Base-by-base conservation (phyloP, 2,329 filamentous ascomycete genomes). In the Botrytis cinerea region DNA sequence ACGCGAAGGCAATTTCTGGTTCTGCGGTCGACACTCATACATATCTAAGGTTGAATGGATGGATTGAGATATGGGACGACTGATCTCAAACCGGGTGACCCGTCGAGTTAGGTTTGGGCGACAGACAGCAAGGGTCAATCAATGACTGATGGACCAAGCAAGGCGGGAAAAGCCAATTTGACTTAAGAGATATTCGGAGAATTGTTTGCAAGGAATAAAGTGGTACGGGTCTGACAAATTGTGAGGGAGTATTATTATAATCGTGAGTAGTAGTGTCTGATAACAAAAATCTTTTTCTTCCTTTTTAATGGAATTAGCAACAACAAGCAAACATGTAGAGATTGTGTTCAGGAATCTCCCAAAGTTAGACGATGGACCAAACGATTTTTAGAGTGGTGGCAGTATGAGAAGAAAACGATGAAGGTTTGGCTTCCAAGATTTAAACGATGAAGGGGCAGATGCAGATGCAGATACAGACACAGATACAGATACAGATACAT, bases 21-120 rank as follows among this genome's bases (percentile, higher is more conserved):
- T 66, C 38, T 72, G 61, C 60, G 62, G 18, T 72, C 51, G 70
- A 72, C 70, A 59, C 63, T 68, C 70, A 68, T 68, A 72, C 70
- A 72, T 72, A 68, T 54, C 63, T 51, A 40, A 59, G 46, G 38
- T 66, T 46, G 48, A 38, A 45, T 22, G 4, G n/a, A 8, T 45
- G 7, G n/a, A 46, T 46, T 22, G 61, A 18, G n/a, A 64, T 51
- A 32, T 57, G 48, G 48, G 25, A 43, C 66, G 66, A 43, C 35
- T 43, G 48, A 68, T 68, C 57, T 43, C 43, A 9, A n/a, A 22
- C 40, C 20, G 16, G 57, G 25, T 48, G 43, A 32, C 43, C 43
- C 63, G 69, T 71, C 57, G 45, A 40, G 38, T 46, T 28, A 9
- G 69, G 46, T 7, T 8, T 25, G 38, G 32, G 57, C 45, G 66